Evolutionary conservation across 2,329 filamentous ascomycete species (phyloP).

Genomic region (Xylaria sp.): DNA sequence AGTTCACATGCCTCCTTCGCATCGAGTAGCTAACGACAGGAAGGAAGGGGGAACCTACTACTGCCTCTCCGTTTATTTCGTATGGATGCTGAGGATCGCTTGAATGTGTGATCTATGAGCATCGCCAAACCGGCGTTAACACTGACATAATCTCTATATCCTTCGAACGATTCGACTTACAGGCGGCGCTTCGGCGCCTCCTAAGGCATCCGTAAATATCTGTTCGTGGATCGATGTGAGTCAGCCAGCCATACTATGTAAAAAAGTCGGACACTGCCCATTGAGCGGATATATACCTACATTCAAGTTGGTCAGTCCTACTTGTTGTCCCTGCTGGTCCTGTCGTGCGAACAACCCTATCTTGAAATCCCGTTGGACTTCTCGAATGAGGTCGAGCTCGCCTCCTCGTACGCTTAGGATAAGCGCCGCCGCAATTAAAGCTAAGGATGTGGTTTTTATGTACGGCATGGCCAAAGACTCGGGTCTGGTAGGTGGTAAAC

Average conservation of each 20-base stretch:
- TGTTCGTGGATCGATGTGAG: constrained; percentile 1
- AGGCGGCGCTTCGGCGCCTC: constrained; percentile 18
- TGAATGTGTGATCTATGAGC: constrained; percentile 27
- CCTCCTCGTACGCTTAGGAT: constrained; percentile 37
- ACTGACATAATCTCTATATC: background rate
- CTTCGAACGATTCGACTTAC: constrained; percentile 12
- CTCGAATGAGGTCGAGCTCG: constrained; percentile 41
- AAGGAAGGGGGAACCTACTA: constrained; percentile 20
- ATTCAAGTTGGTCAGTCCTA: constrained; percentile 52
- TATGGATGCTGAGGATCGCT: constrained; percentile 27
- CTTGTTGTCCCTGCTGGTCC: constrained; percentile 41
- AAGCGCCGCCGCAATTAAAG: constrained; percentile 37
- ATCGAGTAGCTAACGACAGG: background rate
- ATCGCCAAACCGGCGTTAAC: constrained; percentile 2
- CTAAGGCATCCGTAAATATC: constrained; percentile 20
- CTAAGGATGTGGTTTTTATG: constrained; percentile 23
- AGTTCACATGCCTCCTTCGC: background rate
- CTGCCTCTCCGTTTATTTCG: background rate
- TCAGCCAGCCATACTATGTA: background rate
- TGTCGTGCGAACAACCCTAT: constrained; percentile 52
- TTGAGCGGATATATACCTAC: constrained; percentile 32
- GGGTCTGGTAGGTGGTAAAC: background rate
- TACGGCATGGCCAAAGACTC: constrained; percentile 13
- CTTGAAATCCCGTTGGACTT: constrained; percentile 52
- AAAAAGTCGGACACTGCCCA: no score